phyloP scores from a whole-genome alignment of 495 filamentous ascomycete species.

The Xylaria acuta region DNA sequence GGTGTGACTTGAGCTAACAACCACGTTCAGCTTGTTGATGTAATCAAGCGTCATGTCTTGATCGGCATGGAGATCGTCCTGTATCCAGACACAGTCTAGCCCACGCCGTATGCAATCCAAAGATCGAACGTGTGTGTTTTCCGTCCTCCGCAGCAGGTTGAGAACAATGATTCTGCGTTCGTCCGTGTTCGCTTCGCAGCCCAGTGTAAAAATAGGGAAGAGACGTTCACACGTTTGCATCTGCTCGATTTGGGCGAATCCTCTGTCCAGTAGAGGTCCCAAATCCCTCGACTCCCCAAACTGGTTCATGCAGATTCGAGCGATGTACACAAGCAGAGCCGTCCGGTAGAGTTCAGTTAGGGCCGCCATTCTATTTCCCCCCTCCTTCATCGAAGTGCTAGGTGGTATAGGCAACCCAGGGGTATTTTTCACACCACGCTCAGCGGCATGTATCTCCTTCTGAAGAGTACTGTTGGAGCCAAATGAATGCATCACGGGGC shows the following conservation, averaged over 20 bases:
- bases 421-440: constrained; percentile 34
- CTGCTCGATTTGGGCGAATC: constrained; percentile 32
- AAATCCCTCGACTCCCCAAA: constrained; percentile 32
- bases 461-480: neutral
- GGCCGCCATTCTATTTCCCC: neutral
- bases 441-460: constrained; percentile 21
- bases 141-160: constrained; percentile 40
- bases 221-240: constrained; percentile 39
- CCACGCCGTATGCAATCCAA: constrained; percentile 37
- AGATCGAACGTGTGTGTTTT: constrained; percentile 33
- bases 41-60: constrained; percentile 34
- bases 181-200: constrained; percentile 47
- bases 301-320: constrained; percentile 34
- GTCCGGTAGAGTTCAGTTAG: constrained; percentile 41
- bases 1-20: constrained; percentile 40
- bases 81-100: constrained; percentile 45
- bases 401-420: constrained; percentile 21
- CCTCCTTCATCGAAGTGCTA: neutral
- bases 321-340: constrained; percentile 42
- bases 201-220: constrained; percentile 49
- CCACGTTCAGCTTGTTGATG: constrained; percentile 36
- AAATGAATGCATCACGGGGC: neutral
- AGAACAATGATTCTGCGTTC: constrained; percentile 42
- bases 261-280: constrained; percentile 32
- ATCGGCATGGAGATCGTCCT: constrained; percentile 45